Conservation (phyloP, 1,284 basidiomycete species). For the Lentinula novae-zelandiae region DNA sequence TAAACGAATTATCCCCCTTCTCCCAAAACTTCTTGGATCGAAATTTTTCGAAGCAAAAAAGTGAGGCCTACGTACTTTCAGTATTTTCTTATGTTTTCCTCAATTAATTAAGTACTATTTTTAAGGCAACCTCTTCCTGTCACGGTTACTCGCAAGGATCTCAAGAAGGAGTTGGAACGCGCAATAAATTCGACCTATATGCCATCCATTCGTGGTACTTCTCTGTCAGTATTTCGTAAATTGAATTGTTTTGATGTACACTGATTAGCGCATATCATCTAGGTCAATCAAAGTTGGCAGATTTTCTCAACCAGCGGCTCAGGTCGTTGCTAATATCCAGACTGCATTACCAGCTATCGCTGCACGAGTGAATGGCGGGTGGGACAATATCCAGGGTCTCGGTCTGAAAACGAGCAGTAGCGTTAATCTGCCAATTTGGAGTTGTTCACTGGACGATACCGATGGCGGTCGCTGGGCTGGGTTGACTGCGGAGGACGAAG, state of each 20-base stretch:
- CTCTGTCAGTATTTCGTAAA: constrained; percentile 48
- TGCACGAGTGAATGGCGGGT: constrained; percentile 65
- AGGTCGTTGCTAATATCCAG: constrained; percentile 80
- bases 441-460: constrained; percentile 60
- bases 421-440: constrained; percentile 89
- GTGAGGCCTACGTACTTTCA: constrained; percentile 36
- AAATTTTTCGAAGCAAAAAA: constrained; percentile 96
- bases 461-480: constrained; percentile 65
- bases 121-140: constrained; percentile 91
- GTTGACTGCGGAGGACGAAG: constrained; percentile 33
- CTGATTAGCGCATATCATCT: constrained; percentile 1
- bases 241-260: not conserved
- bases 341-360: constrained; percentile 79
- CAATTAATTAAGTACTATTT: not conserved
- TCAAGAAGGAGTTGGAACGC: constrained; percentile 87
- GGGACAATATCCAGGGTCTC: constrained; percentile 90
- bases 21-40: constrained; percentile 85
- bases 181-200: constrained; percentile 93
- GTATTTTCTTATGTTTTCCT: not conserved
- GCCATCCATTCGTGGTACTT: constrained; percentile 90
- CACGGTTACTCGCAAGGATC: constrained; percentile 77
- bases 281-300: constrained; percentile 87
- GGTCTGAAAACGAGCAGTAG: constrained; percentile 90
- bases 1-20: constrained; percentile 82
- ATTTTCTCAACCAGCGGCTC: constrained; percentile 66